Base-by-base conservation (phyloP, 2,329 filamentous ascomycete genomes). In the Fusarium sulawesiense region DNA sequence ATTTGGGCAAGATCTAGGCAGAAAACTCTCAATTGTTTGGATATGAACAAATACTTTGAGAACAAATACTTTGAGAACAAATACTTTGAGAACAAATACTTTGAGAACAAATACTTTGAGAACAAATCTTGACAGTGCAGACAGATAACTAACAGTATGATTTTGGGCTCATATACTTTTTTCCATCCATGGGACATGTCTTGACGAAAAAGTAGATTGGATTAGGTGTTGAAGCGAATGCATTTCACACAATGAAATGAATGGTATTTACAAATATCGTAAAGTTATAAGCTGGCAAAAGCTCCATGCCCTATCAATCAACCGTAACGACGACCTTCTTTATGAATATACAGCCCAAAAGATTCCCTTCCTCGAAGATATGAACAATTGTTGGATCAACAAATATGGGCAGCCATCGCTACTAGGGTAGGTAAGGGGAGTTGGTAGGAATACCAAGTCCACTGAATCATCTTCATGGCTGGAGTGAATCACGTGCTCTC, bases 401-500 rank as follows among this genome's bases (percentile, higher is more conserved):
- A n/a, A 48, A 27, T 7, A 42, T 18, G n/a, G 25, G 18, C 14
- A 34, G 7, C n/a, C 14, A 25, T 37, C 23, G 37, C 20, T 25
- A n/a, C 23, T 21, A n/a, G 20, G 37, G 23, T 34, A 30, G 29
- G 29, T 14, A 25, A 25, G 23, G 23, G 23, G 29, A 30, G 29
- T 30, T 30, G 14, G 29, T 30, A 49, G 16, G 29, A 40, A 40
- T 23, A 20, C 40, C n/a, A 25, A 29, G 21, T 41, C 18, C 21
- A 40, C 37, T 67, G 64, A 64, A 53, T 68, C 55, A 68, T 46
- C 56, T 57, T 54, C 53, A 37, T n/a, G 23, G 18, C 20, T 14
- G 23, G 27, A 34, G 25, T 71, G 60, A 71, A 56, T 73, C 75
- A 76, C 74, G 75, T 76, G 75, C 20, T 58, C 44, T 70, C 75